Percentiles rank a stretch among this genome's conserved stretches.
These are phyloP conservation scores for Bidens hawaiensis DNA, from an alignment of 140 eudicot species.

Conservation along the genomic window DNA sequence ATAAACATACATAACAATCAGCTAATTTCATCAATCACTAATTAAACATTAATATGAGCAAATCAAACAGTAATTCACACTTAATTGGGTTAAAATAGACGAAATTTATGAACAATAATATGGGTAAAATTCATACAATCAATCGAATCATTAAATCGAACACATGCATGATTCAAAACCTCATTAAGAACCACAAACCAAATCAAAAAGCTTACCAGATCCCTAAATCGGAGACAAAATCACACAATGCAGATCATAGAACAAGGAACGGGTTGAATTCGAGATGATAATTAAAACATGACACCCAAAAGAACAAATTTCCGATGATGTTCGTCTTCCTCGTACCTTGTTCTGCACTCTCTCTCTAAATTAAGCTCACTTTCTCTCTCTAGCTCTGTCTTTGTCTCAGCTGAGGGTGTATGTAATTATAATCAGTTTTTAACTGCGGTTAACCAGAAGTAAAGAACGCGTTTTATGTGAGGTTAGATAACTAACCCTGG, in stretches of 20 bases:
- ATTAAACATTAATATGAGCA: too few relatives aligned
- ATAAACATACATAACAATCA: conserved; percentile 3
- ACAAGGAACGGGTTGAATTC: too few relatives aligned
- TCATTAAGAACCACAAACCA: background rate
- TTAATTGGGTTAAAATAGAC: background rate
- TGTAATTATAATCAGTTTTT: conserved; percentile 16
- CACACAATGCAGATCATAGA: conserved; percentile 24
- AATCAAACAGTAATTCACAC: background rate
- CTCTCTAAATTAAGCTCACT: conserved; percentile 15
- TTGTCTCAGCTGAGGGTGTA: conserved; percentile 11
- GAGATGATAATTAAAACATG: background rate
- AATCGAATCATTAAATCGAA: background rate
- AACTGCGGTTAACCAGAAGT: conserved; percentile 27
- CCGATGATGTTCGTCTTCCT: conserved; percentile 11
- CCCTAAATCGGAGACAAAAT: conserved; percentile 5
- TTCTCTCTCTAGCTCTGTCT: conserved; percentile 17
- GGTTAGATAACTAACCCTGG: conserved; percentile 17
- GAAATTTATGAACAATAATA: background rate
- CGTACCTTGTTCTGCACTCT: conserved; percentile 14
- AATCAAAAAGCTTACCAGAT: conserved; percentile 16
- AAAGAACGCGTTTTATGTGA: conserved; percentile 12
- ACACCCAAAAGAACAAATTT: background rate
- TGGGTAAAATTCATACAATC: background rate
- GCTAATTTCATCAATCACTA: background rate
- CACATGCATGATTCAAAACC: background rate